These are phyloP conservation scores for Aspergillus carlsbadensis DNA, from an alignment of 495 filamentous ascomycete species.

Conservation along the genomic window DNA sequence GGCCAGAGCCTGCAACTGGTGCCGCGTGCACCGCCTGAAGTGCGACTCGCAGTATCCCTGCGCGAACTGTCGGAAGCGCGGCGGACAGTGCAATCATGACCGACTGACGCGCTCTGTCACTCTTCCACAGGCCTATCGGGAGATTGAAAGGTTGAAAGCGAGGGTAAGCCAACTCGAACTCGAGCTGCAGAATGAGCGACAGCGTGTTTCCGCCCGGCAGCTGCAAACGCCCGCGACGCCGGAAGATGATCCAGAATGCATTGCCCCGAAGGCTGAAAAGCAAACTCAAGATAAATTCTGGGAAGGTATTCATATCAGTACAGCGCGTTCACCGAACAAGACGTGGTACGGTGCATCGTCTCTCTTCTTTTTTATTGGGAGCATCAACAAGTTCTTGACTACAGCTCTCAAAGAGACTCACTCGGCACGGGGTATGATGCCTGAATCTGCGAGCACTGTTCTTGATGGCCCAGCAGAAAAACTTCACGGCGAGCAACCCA, in stretches of 20 bases:
- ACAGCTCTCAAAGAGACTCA: slow-evolving; percentile 10
- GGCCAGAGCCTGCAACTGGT: slow-evolving; percentile 43
- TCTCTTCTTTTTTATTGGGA: slow-evolving; percentile 31
- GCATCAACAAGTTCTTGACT: slow-evolving; percentile 23
- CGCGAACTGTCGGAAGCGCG: slow-evolving; percentile 37
- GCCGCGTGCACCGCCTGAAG: slow-evolving; percentile 41
- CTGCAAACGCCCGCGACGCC: slow-evolving; percentile 11
- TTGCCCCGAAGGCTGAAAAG: not conserved
- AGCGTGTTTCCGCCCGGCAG: not conserved
- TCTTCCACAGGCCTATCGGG: slow-evolving; percentile 31
- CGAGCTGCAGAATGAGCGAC: slow-evolving; percentile 22
- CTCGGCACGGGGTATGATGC: slow-evolving; percentile 6
- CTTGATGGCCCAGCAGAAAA: slow-evolving; percentile 5
- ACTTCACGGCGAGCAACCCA: not conserved
- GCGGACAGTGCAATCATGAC: slow-evolving; percentile 40
- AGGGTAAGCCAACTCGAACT: slow-evolving; percentile 39
- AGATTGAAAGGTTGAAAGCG: slow-evolving; percentile 40
- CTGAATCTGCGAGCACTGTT: slow-evolving; percentile 5
- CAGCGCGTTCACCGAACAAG: slow-evolving; percentile 16
- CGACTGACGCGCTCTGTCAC: not conserved
- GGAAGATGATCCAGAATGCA: not conserved
- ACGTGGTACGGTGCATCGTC: slow-evolving; percentile 33
- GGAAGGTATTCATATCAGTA: slow-evolving; percentile 26
- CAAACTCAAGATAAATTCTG: slow-evolving; percentile 2
- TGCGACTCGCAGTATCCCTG: slow-evolving; percentile 42